These are phyloP conservation scores for Oryza glumipatula DNA, from an alignment of 176 grass and related monocot genomes.

Conservation along the genomic window DNA sequence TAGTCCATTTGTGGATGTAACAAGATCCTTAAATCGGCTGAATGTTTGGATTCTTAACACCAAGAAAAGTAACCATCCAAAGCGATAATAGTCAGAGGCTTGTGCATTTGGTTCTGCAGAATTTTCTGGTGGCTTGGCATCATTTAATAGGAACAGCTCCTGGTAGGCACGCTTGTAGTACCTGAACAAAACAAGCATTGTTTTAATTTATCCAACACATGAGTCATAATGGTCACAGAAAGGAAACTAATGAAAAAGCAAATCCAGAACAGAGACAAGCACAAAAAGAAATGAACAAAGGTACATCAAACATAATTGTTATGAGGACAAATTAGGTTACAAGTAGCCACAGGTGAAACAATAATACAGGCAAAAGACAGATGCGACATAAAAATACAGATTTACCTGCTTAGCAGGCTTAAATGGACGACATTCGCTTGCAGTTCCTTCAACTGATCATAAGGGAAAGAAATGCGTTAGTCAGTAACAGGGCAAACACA, in stretches of 20 bases:
- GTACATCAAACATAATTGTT: neutral
- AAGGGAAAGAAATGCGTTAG: conserved; percentile 29
- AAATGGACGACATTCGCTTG: conserved; percentile 87
- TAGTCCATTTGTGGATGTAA: conserved; percentile 86
- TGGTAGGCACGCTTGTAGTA: conserved; percentile 89
- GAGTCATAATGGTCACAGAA: neutral
- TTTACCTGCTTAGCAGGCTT: conserved; percentile 81
- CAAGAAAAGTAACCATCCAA: conserved; percentile 96
- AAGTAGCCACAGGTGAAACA: neutral
- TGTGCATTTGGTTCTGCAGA: conserved; percentile 46
- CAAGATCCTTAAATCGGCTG: conserved; percentile 82
- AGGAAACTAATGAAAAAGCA: neutral
- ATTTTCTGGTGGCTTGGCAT: conserved; percentile 44
- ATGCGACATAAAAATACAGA: neutral
- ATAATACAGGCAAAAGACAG: conserved; percentile 8
- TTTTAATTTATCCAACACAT: neutral
- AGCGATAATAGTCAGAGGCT: conserved; percentile 72
- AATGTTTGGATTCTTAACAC: conserved; percentile 78
- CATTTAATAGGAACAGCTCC: conserved; percentile 75
- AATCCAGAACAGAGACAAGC: conserved; percentile 13
- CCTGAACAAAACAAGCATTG: conserved; percentile 54
- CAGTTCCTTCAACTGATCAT: conserved; percentile 82
- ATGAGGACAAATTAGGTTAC: neutral
- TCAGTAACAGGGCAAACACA: neutral
- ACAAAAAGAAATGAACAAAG: conserved; percentile 1